Conservation (phyloP, 2,329 filamentous ascomycete genomes). For the Cytospora schulzeri region DNA sequence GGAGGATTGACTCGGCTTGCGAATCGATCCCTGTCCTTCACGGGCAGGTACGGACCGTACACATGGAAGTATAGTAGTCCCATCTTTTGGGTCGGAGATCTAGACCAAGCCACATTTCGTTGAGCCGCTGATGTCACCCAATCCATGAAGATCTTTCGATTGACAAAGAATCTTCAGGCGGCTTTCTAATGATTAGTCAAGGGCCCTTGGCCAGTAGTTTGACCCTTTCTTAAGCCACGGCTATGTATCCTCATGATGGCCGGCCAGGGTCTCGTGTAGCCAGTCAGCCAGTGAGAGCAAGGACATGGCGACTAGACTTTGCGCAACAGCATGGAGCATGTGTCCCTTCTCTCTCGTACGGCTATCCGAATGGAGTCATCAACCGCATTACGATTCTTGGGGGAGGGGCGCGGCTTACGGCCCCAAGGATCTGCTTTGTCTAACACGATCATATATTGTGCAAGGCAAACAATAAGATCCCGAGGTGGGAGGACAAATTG, state of each 20-base stretch:
- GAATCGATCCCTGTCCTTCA: not conserved
- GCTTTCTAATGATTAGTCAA: not conserved
- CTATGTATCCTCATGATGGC: not conserved
- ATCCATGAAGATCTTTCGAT: not conserved
- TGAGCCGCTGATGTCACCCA: not conserved
- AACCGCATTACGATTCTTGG: not conserved
- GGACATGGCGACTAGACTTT: not conserved
- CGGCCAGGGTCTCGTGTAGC: not conserved
- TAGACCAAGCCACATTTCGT: not conserved
- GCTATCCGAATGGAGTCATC: not conserved
- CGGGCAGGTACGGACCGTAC: no score
- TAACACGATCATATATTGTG: constrained; percentile 10
- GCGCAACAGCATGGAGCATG: not conserved
- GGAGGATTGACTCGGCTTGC: not conserved
- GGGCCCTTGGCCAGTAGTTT: not conserved
- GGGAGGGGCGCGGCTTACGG: constrained; percentile 16
- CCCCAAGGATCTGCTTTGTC: constrained; percentile 18
- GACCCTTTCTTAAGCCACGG: not conserved
- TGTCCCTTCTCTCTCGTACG: not conserved
- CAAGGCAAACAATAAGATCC: constrained; percentile 12
- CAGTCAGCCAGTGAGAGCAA: no score
- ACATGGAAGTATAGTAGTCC: not conserved
- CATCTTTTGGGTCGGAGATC: not conserved
- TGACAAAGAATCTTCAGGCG: not conserved
- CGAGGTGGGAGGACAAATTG: not conserved